phyloP scores from a whole-genome alignment of 2,329 filamentous ascomycete genomes.

The Paecilomyces dactylethromorphus region DNA sequence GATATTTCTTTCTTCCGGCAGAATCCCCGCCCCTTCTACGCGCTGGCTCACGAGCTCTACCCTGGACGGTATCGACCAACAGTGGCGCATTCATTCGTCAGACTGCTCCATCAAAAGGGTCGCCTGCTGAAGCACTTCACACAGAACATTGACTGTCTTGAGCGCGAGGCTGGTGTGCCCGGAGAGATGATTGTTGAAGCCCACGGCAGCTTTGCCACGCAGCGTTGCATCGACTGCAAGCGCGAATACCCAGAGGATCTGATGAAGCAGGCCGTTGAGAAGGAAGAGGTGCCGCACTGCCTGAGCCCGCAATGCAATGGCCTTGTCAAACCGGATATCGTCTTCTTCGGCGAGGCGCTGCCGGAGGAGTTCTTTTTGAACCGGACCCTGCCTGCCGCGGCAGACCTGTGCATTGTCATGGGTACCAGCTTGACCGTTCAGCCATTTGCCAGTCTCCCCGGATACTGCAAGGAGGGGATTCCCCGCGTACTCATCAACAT shows the following conservation, averaged over 20 bases:
- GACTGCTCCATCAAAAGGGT: constrained; percentile 70
- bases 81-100: constrained; percentile 82
- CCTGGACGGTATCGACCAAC: constrained; percentile 86
- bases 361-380: constrained; percentile 60
- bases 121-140: constrained; percentile 83
- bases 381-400: constrained; percentile 48
- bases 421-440: constrained; percentile 84
- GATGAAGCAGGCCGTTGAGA: constrained; percentile 65
- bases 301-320: constrained; percentile 57
- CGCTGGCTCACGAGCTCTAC: constrained; percentile 84
- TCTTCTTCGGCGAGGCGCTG: constrained; percentile 80
- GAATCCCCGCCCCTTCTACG: constrained; percentile 85
- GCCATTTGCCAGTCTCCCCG: constrained; percentile 78
- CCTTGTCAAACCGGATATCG: constrained; percentile 87
- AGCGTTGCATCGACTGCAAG: constrained; percentile 87
- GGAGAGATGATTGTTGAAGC: constrained; percentile 80
- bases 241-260: constrained; percentile 61
- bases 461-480: constrained; percentile 52
- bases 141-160: constrained; percentile 95
- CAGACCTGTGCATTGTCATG: constrained; percentile 77
- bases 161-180: constrained; percentile 78
- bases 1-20: constrained; percentile 82
- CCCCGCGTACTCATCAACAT: constrained; percentile 84
- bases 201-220: constrained; percentile 87
- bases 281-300: constrained; percentile 66